A percentile compares a stretch with the other conserved stretches of the same genome.
Conservation (phyloP, 306 rosid genomes). For the Cucurbita maxima region DNA sequence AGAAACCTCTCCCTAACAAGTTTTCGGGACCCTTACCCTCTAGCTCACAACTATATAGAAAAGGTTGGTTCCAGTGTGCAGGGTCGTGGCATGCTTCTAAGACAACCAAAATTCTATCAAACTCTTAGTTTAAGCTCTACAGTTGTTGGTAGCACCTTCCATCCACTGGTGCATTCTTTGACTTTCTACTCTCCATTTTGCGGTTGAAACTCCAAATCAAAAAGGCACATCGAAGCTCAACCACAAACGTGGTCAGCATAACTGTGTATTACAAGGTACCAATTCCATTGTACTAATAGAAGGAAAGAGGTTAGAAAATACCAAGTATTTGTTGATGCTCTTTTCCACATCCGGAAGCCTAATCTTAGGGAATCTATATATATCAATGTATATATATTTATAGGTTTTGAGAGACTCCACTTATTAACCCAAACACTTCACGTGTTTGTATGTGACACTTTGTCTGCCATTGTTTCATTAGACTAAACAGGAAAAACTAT, state of each 20-base stretch:
- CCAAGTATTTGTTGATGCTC: neutral
- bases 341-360: neutral
- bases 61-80: too few relatives aligned
- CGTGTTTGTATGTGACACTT: neutral
- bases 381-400: neutral
- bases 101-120: neutral
- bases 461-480: constrained; percentile 5
- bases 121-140: neutral
- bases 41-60: neutral
- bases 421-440: constrained; percentile 1
- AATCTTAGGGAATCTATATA: neutral
- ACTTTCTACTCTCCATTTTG: neutral
- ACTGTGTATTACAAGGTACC: neutral
- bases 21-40: neutral
- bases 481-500: neutral
- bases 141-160: neutral
- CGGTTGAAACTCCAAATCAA: neutral
- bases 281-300: neutral
- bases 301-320: neutral
- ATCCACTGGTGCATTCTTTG: neutral
- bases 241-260: constrained; percentile 1
- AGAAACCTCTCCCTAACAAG: too few relatives aligned
- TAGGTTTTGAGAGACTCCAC: neutral
- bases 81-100: neutral
- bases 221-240: neutral